A percentile compares a stretch with the other conserved stretches of the same genome.
These are phyloP conservation scores for Talaromyces sp. DNA, from an alignment of 2,329 filamentous ascomycete genomes.

Conservation along the genomic window DNA sequence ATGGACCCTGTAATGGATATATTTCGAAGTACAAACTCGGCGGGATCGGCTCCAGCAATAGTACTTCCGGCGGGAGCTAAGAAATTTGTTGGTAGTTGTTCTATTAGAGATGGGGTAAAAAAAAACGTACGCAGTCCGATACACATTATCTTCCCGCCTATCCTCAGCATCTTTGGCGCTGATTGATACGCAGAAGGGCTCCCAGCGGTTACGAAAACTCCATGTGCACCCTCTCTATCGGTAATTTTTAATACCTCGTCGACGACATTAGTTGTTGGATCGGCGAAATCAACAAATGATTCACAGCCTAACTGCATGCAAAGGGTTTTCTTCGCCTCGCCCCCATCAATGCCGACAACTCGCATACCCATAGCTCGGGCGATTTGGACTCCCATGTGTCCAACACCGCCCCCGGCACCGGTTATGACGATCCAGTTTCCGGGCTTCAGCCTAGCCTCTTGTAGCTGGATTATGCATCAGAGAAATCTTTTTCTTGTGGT, in stretches of 20 bases:
- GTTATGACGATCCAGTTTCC: slow-evolving; percentile 1
- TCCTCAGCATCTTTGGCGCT: background rate
- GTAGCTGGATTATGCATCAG: background rate
- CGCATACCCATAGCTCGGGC: background rate
- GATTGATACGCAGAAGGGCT: background rate
- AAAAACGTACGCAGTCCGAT: slow-evolving; percentile 1
- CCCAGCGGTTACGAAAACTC: background rate
- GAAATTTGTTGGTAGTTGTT: background rate
- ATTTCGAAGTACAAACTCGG: background rate
- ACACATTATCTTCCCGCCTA: background rate
- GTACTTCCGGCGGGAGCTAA: background rate
- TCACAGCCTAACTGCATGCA: background rate
- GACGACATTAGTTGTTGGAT: background rate
- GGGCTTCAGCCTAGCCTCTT: background rate
- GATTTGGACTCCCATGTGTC: slow-evolving; percentile 2
- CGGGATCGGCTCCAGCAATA: background rate
- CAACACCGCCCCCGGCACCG: slow-evolving; percentile 3
- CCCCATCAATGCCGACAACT: slow-evolving; percentile 29
- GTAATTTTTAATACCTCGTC: background rate
- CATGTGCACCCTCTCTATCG: background rate
- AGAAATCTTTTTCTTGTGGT: background rate
- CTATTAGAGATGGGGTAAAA: background rate
- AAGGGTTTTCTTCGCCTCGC: background rate
- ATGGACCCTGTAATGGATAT: background rate
- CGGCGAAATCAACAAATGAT: background rate